Evolutionary conservation across 805 yeast genomes (phyloP).

Genomic region (Citeromyces nyonsensis): DNA sequence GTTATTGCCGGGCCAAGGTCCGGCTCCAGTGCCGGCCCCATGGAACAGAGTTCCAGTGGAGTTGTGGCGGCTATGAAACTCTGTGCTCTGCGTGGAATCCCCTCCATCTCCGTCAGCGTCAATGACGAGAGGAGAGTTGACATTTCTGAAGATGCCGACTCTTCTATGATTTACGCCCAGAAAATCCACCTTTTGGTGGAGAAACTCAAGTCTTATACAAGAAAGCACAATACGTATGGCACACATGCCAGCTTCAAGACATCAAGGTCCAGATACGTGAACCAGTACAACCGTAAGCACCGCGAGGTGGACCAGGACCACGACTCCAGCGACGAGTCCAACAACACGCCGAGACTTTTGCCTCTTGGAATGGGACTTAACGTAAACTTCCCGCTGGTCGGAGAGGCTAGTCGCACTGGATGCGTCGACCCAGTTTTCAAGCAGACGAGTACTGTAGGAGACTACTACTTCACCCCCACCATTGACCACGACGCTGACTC

Average conservation of each 20-base stretch:
- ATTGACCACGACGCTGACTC: conserved; percentile 4
- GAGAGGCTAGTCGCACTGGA: conserved; percentile 12
- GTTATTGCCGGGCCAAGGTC: conserved; percentile 30
- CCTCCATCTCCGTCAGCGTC: conserved; percentile 8
- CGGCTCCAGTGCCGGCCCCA: conserved; percentile 24
- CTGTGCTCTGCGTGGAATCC: conserved; percentile 9
- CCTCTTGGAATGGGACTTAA: conserved; percentile 32
- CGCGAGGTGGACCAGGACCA: conserved; percentile 1
- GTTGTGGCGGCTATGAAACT: conserved; percentile 8
- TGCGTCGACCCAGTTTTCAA: conserved; percentile 26
- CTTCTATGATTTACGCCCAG: conserved; percentile 2
- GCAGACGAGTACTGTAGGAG: conserved; percentile 29
- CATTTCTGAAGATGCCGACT: neutral
- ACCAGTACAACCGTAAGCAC: conserved; percentile 2
- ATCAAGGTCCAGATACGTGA: conserved; percentile 5
- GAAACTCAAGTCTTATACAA: neutral
- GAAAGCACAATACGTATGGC: conserved; percentile 3
- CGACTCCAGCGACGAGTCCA: conserved; percentile 1
- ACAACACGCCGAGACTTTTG: conserved; percentile 14
- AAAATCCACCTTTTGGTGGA: conserved; percentile 5
- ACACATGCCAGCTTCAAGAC: conserved; percentile 8
- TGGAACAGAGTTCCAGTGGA: conserved; percentile 7
- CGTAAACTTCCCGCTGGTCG: conserved; percentile 29
- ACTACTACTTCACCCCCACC: conserved; percentile 9
- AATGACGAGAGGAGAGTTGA: neutral